Percentiles rank a stretch among this genome's conserved stretches.
Conservation (phyloP, 2,329 filamentous ascomycete genomes). For the Xylaria sp. region DNA sequence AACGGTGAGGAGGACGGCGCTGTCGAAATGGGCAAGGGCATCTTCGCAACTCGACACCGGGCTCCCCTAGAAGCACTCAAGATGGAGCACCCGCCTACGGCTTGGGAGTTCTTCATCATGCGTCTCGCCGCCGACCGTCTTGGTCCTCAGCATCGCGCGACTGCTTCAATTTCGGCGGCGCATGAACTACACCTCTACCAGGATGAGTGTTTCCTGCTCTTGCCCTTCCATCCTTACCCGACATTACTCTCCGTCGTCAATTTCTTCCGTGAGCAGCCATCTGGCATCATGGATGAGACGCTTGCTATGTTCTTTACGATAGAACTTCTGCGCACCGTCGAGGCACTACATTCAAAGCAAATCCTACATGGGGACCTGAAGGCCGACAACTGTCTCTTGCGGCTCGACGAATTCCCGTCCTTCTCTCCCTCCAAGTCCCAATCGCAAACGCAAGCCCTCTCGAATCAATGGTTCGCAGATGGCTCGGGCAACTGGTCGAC, state of each 20-base stretch:
- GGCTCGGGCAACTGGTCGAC: constrained; percentile 81
- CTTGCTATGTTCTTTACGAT: constrained; percentile 96
- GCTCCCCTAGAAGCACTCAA: constrained; percentile 84
- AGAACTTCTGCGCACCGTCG: constrained; percentile 89
- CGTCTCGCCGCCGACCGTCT: constrained; percentile 82
- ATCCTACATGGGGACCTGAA: constrained; percentile 95
- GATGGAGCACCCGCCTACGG: constrained; percentile 87
- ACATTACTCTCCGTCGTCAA: constrained; percentile 97
- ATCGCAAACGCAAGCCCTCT: constrained; percentile 56
- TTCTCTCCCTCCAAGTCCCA: constrained; percentile 22
- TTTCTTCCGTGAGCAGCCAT: constrained; percentile 76
- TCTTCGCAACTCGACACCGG: constrained; percentile 67
- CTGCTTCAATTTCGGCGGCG: constrained; percentile 81
- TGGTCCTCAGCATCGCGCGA: constrained; percentile 74
- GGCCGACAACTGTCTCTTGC: constrained; percentile 92
- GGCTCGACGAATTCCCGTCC: constrained; percentile 68
- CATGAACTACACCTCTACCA: constrained; percentile 93
- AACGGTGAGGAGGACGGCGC: constrained; percentile 56
- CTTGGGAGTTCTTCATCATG: constrained; percentile 98
- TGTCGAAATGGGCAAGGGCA: constrained; percentile 70
- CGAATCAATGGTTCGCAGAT: constrained; percentile 74
- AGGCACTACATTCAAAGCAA: constrained; percentile 81
- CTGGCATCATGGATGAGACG: constrained; percentile 85
- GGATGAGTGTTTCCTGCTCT: constrained; percentile 88
- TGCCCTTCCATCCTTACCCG: constrained; percentile 89